Base-by-base conservation (phyloP, 2,329 filamentous ascomycete genomes). In the Chaetomium strumarium region DNA sequence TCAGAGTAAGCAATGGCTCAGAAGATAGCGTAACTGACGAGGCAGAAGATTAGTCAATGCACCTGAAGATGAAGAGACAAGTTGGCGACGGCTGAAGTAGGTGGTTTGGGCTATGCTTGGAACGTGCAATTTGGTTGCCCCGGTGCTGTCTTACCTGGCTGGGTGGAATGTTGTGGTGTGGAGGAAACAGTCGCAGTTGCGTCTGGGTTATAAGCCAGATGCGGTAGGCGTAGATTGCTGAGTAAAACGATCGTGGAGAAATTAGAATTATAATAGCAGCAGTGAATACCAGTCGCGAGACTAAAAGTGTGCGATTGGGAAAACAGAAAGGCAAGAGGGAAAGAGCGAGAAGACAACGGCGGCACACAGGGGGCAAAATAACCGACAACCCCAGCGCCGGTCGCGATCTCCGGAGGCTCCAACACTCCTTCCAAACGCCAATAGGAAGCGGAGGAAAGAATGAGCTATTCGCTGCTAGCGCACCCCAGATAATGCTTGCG, bases 161-260 rank as follows among this genome's bases (percentile, higher is more conserved):
- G 31, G 34, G 33, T 58, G 53, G 56, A 56, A 55, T 57, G 56
- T 33, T 31, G 24, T 20, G 47, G 36, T 20, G n/a, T 4, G 4
- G 34, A n/a, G n/a, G 3, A 14, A n/a, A n/a, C 34, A n/a, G 39
- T 16, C 31, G 37, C 43, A 36, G 38, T 46, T 40, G 43, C 19
- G 51, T 46, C 45, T 17, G 33, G 12, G 16, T 34, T 30, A 44
- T 46, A 53, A 53, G 48, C 38, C 46, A 37, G 17, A 34, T 47
- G 42, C 20, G 45, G 56, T 40, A 57, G 57, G 49, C 39, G 31
- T 29, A 53, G 47, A 37, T 12, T n/a, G 19, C 24, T 43, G 42
- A 46, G 19, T 14, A 30, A 54, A 61, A 62, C 56, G 60, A 62
- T 51, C 53, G 60, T 62, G 50, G 54, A 53, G 58, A 55, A 61